A percentile compares a stretch with the other conserved stretches of the same genome.
These are phyloP conservation scores for Hypoxylon crocopeplum DNA, from an alignment of 495 filamentous ascomycete genomes.

Conservation along the genomic window DNA sequence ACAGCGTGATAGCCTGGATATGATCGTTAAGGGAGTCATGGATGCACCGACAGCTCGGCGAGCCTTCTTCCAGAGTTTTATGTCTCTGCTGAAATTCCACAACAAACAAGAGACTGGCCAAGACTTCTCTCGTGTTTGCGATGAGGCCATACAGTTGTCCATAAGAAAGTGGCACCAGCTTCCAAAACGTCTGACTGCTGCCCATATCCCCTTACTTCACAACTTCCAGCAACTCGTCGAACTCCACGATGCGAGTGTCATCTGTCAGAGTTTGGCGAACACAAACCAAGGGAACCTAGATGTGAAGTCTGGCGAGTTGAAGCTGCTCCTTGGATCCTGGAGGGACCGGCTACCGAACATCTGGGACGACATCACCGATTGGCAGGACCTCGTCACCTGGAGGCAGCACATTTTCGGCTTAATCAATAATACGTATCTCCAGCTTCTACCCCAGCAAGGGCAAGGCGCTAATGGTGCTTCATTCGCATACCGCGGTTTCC, in stretches of 20 bases:
- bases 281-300: constrained; percentile 89
- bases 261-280: constrained; percentile 83
- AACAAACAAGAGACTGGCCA: constrained; percentile 78
- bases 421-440: constrained; percentile 93
- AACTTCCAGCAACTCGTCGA: constrained; percentile 99
- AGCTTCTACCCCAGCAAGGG: constrained; percentile 78
- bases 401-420: constrained; percentile 97
- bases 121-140: constrained; percentile 88
- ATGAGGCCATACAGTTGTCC: constrained; percentile 94
- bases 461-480: constrained; percentile 81
- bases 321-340: constrained; percentile 93
- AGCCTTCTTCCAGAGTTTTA: constrained; percentile 97
- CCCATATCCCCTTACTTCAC: constrained; percentile 92
- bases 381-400: constrained; percentile 99
- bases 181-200: constrained; percentile 89
- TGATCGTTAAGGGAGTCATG: constrained; percentile 91
- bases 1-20: constrained; percentile 86
- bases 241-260: constrained; percentile 95
- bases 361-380: constrained; percentile 99
- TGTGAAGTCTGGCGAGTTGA: constrained; percentile 92
- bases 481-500: constrained; percentile 95
- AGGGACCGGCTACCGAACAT: constrained; percentile 94
- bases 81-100: constrained; percentile 91
- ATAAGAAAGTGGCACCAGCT: constrained; percentile 98
- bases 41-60: constrained; percentile 94